A percentile compares a stretch with the other conserved stretches of the same genome.
These are phyloP conservation scores for Spizellomyces punctatus DNA, from an alignment of 192 early-diverging fungal species.

Conservation along the genomic window DNA sequence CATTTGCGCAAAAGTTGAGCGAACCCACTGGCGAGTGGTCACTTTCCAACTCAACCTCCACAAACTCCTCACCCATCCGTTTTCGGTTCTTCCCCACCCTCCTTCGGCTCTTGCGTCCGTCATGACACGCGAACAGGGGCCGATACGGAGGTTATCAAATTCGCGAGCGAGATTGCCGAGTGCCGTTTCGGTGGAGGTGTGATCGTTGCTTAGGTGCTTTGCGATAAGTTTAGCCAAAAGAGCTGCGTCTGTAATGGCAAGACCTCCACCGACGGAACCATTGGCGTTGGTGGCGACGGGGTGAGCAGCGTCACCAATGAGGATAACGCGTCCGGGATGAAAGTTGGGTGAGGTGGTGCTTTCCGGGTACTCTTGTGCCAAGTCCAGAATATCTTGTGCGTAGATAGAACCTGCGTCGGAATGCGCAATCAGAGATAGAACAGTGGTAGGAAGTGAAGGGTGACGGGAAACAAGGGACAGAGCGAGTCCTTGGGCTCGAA, in stretches of 20 bases:
- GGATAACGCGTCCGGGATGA: conserved; percentile 55
- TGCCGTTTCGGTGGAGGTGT: conserved; percentile 12
- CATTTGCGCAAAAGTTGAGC: conserved; percentile 33
- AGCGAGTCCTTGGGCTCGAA: conserved; percentile 39
- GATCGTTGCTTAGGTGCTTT: conserved; percentile 33
- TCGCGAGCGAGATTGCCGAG: conserved; percentile 20
- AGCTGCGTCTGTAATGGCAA: conserved; percentile 50
- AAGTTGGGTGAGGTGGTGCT: conserved; percentile 47
- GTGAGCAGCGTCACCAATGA: conserved; percentile 60
- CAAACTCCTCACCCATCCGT: conserved; percentile 37
- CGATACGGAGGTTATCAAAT: conserved; percentile 39
- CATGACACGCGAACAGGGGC: conserved; percentile 31
- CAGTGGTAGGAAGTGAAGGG: conserved; percentile 31
- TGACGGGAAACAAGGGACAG: conserved; percentile 33
- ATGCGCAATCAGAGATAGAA: conserved; percentile 46
- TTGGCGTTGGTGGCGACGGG: conserved; percentile 48
- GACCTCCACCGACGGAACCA: conserved; percentile 45
- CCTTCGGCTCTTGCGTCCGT: conserved; percentile 46
- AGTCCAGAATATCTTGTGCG: conserved; percentile 43
- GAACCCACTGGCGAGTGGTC: conserved; percentile 34
- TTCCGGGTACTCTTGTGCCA: conserved; percentile 40
- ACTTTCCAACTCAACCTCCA: conserved; percentile 36
- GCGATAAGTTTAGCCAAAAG: conserved; percentile 51
- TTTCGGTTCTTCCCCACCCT: conserved; percentile 40
- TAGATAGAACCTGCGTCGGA: conserved; percentile 39